Evolutionary conservation across 257 asterid species (phyloP).

Genomic region (Solanum pinnatisectum): DNA sequence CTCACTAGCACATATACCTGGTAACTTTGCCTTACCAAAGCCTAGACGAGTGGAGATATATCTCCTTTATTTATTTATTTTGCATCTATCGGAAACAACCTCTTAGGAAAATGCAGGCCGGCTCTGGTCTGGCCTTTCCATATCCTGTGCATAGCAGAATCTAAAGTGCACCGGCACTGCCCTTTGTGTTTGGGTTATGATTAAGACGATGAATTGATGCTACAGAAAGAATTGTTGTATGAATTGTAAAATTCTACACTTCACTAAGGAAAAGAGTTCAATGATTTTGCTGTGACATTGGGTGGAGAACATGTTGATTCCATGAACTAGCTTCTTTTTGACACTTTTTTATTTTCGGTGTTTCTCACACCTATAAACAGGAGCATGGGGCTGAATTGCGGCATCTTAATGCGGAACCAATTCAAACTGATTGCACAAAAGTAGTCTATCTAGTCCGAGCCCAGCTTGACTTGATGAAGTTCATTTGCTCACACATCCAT

Average conservation of each 20-base stretch:
- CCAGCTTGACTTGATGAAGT: conserved; percentile 66
- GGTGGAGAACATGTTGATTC: background rate
- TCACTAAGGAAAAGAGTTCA: background rate
- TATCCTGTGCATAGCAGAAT: background rate
- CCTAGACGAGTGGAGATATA: background rate
- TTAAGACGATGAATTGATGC: background rate
- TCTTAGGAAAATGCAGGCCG: background rate
- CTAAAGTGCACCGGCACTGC: background rate
- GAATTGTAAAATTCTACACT: background rate
- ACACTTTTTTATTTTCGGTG: background rate
- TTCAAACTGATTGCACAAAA: conserved; percentile 77
- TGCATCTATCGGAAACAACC: background rate
- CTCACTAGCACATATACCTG: background rate
- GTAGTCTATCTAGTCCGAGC: conserved; percentile 80
- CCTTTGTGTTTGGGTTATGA: background rate
- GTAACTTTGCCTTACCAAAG: background rate
- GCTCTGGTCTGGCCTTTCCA: background rate
- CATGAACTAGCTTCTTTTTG: background rate
- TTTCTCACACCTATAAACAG: conserved; percentile 27
- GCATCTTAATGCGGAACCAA: conserved; percentile 73
- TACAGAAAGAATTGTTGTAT: background rate
- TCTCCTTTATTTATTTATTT: background rate
- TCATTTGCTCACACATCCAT: conserved; percentile 69
- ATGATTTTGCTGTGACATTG: background rate
- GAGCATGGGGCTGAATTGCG: conserved; percentile 87